Evolutionary conservation across 1,284 basidiomycete genomes (phyloP), one percentile per base, ranked within the genome.

Genomic region (Heterobasidion occidentale): DNA sequence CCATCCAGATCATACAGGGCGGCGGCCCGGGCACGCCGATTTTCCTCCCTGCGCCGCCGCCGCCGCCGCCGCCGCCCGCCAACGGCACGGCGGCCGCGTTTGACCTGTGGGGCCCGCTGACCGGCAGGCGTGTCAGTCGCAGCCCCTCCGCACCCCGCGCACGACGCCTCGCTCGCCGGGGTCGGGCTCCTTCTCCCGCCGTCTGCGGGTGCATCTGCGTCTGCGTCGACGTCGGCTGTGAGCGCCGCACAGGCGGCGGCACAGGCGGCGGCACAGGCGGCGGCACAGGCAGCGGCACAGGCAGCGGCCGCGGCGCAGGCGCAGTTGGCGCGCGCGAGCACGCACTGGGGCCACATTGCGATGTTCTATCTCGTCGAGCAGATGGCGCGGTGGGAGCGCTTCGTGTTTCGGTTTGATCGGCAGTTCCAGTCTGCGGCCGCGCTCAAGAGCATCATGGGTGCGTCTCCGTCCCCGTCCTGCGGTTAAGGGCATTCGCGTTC

Each of bases 341-440:
- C 78, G 57, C 82, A 86, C 58, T 90, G 88, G 88, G 88, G 86
- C 0, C 82, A 88, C 61, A 85, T 90, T 46, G 84, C 82, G 1
- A 80, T 90, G 54, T 89, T 77, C 66, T 90, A 90, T 65, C 70
- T 90, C 20, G 80, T 84, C 2, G 80, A 86, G 61, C 84, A 89
- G 64, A 90, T 90, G 79, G 81, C 82, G 59, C 79, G 88, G 35
- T 90, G 88, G 88, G 77, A 86, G 64, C 76, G 88, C 20, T 90
- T 90, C 62, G 77, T 90, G 9, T 90, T 90, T 64, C 73, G 83
- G 51, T 90, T 88, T 62, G 86, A 89, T 62, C 83, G 80, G 65
- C 82, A 84, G 36, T 89, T 90, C 68, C 70, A 79, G 34, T 87
- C 86, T 12, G 78, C 88, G 68, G 71, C 74, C 50, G 86, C 88